Percentiles rank a stretch among this genome's conserved stretches.
Evolutionary conservation across 2,329 filamentous ascomycete genomes (phyloP).

Genomic region (Neonectria sp.): DNA sequence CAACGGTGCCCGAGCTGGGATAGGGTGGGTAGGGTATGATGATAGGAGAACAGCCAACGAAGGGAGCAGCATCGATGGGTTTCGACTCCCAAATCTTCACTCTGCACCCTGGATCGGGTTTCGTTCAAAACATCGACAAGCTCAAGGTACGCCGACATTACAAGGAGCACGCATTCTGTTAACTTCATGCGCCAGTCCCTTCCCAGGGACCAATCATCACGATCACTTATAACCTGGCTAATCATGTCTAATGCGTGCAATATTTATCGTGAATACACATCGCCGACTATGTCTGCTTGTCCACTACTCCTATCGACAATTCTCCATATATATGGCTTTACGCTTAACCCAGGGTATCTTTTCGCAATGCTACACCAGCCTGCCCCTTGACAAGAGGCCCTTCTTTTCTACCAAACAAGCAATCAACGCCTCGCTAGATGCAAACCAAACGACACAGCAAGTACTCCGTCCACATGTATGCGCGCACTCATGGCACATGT

Average conservation of each 20-base stretch:
- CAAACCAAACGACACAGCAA: constrained; percentile 45
- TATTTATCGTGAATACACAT: not conserved
- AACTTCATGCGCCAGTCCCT: not conserved
- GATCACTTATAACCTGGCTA: not conserved
- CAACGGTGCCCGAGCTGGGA: not conserved
- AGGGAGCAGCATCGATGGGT: not conserved
- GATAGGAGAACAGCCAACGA: not conserved
- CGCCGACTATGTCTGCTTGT: not conserved
- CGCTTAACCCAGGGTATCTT: constrained; percentile 17
- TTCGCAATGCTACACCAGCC: constrained; percentile 11
- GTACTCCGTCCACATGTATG: not conserved
- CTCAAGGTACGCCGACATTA: not conserved
- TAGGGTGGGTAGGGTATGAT: not conserved
- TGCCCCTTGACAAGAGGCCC: not conserved
- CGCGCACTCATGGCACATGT: constrained; percentile 29
- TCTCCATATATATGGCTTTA: not conserved
- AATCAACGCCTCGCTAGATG: constrained; percentile 48
- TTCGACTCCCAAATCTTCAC: not conserved
- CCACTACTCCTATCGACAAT: not conserved
- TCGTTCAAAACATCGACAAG: not conserved
- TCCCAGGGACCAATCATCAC: not conserved
- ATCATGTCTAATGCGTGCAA: not conserved
- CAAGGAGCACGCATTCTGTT: not conserved
- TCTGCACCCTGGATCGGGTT: not conserved
- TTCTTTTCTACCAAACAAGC: constrained; percentile 14